Conservation (phyloP, 139 green algal genomes). For the Ostreobium quekettii region DNA sequence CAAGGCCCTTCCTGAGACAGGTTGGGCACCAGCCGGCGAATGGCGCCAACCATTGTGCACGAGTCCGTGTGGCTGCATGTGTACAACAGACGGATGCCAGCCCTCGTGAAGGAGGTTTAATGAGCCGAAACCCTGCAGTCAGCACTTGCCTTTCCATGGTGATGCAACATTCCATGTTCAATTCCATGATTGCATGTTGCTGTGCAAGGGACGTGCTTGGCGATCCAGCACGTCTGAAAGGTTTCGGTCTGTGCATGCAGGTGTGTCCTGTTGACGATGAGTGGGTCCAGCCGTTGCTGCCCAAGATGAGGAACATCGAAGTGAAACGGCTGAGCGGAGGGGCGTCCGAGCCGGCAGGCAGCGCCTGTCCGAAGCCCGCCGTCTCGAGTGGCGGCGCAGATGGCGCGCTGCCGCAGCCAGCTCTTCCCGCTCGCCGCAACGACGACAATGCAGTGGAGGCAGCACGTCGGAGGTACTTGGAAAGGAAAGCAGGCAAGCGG, state of each 20-base stretch:
- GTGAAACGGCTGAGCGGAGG: constrained; percentile 60
- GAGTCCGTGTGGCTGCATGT: too few relatives aligned
- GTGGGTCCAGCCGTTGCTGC: constrained; percentile 64
- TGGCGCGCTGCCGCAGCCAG: background rate
- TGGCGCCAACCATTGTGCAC: too few relatives aligned
- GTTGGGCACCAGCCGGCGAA: too few relatives aligned
- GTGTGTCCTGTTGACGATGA: constrained; percentile 64
- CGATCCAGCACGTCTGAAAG: background rate
- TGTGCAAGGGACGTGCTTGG: too few relatives aligned
- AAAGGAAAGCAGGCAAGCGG: constrained; percentile 41
- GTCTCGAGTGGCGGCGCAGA: background rate
- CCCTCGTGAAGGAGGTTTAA: too few relatives aligned
- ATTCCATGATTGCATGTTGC: too few relatives aligned
- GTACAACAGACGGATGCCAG: too few relatives aligned
- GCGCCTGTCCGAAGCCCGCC: constrained; percentile 13
- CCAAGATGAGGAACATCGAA: constrained; percentile 56
- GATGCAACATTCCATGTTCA: too few relatives aligned
- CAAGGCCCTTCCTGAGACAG: constrained; percentile 59
- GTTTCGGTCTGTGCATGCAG: constrained; percentile 29
- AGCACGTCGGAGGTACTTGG: constrained; percentile 53
- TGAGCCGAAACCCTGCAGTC: too few relatives aligned
- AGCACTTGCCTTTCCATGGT: too few relatives aligned
- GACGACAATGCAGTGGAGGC: constrained; percentile 47
- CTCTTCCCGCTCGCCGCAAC: constrained; percentile 32
- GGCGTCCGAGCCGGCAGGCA: background rate